phyloP scores from a whole-genome alignment of 1,284 basidiomycete species.

The Cryptococcus wingfieldii region DNA sequence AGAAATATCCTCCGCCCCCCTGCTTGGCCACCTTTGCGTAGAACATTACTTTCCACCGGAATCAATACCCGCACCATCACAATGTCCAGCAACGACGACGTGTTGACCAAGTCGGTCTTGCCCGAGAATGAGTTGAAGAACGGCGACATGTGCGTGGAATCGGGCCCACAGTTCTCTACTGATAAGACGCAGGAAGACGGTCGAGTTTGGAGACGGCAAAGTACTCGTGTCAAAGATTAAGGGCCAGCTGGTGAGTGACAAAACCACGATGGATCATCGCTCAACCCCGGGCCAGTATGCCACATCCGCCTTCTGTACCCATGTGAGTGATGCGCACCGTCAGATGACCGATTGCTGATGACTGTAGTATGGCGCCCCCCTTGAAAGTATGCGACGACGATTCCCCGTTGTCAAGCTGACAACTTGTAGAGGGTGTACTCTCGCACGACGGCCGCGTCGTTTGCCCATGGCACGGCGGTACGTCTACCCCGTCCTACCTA shows the following conservation, averaged over 20 bases:
- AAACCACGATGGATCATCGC: conserved; percentile 45
- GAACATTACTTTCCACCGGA: too few species aligned
- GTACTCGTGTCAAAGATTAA: conserved; percentile 74
- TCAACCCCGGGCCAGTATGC: conserved; percentile 50
- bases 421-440: conserved; percentile 70
- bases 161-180: not conserved
- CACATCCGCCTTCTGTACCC: conserved; percentile 82
- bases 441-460: conserved; percentile 73
- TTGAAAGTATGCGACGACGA: conserved; percentile 26
- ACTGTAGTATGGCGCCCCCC: conserved; percentile 40
- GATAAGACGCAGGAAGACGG: conserved; percentile 52
- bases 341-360: not conserved
- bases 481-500: conserved; percentile 13
- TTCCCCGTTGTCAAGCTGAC: not conserved
- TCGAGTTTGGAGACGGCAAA: conserved; percentile 71
- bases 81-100: conserved; percentile 8
- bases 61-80: not conserved
- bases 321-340: conserved; percentile 47
- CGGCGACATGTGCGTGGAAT: conserved; percentile 62
- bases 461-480: conserved; percentile 87
- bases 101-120: conserved; percentile 29
- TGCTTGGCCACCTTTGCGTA: too few species aligned
- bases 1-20: too few species aligned
- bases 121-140: conserved; percentile 59
- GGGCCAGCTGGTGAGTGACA: conserved; percentile 53